Evolutionary conservation across 495 filamentous ascomycete species (phyloP).

Genomic region (Penicillium taxi): DNA sequence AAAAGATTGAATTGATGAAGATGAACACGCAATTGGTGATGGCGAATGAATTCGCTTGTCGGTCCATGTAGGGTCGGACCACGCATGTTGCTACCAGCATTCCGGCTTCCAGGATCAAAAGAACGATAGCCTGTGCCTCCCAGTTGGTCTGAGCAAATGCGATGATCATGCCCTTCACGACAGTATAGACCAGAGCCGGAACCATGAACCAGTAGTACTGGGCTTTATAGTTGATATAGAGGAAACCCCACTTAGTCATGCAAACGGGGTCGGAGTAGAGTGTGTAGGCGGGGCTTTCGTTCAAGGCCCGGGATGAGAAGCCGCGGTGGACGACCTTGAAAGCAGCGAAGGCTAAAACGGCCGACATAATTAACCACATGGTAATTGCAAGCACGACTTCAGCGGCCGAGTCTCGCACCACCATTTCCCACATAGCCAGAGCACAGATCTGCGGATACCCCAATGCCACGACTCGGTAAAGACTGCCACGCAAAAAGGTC

Average conservation of each 20-base stretch:
- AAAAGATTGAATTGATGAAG: conserved; percentile 81
- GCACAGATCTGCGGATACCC: conserved; percentile 89
- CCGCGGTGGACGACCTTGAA: conserved; percentile 85
- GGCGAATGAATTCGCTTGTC: conserved; percentile 93
- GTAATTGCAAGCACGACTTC: conserved; percentile 83
- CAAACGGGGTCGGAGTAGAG: conserved; percentile 89
- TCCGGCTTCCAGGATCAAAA: conserved; percentile 75
- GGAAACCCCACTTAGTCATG: conserved; percentile 95
- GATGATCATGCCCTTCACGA: conserved; percentile 85
- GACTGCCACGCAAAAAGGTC: conserved; percentile 76
- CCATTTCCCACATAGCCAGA: conserved; percentile 91
- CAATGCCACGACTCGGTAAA: conserved; percentile 82
- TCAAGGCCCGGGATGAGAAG: conserved; percentile 73
- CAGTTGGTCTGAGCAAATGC: conserved; percentile 66
- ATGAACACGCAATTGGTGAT: conserved; percentile 82
- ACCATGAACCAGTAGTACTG: conserved; percentile 94
- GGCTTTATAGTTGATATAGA: conserved; percentile 94
- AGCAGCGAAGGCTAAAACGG: conserved; percentile 70
- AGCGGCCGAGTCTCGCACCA: conserved; percentile 71
- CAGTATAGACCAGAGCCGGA: conserved; percentile 65
- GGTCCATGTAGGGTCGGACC: conserved; percentile 93
- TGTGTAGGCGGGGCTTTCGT: conserved; percentile 93
- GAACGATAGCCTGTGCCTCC: conserved; percentile 68
- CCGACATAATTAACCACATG: conserved; percentile 78
- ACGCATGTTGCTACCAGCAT: conserved; percentile 71